These are phyloP conservation scores for Cytospora leucostoma DNA, from an alignment of 2,329 filamentous ascomycete genomes.

Conservation along the genomic window DNA sequence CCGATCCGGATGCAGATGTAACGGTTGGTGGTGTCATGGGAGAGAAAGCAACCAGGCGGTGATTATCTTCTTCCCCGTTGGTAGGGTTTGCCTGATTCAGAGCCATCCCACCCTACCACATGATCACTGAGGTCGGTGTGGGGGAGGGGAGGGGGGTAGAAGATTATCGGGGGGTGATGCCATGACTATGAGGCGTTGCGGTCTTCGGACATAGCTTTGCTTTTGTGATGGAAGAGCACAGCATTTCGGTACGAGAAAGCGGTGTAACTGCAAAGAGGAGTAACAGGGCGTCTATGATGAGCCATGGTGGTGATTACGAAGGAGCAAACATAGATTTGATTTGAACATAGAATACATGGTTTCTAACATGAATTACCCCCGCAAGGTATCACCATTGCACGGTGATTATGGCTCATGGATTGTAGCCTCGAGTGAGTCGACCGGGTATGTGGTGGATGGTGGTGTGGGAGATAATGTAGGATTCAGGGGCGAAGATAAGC, in stretches of 20 bases:
- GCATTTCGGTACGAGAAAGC: background rate
- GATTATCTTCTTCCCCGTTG: background rate
- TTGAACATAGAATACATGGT: background rate
- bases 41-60: background rate
- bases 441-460: background rate
- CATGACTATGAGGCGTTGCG: background rate
- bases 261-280: background rate
- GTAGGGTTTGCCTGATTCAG: background rate
- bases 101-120: background rate
- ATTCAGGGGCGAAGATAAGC: background rate
- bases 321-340: background rate
- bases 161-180: background rate
- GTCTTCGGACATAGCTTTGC: background rate
- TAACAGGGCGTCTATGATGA: background rate
- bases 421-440: background rate
- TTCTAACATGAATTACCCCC: background rate
- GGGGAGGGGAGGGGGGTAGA: background rate
- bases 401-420: background rate
- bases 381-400: background rate
- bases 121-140: background rate
- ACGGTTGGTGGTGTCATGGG: background rate
- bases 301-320: background rate
- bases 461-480: background rate
- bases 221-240: background rate
- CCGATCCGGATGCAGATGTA: conserved; percentile 14